Base-by-base conservation (phyloP, 2,329 filamentous ascomycete genomes). In the Ophiostoma piceae region DNA sequence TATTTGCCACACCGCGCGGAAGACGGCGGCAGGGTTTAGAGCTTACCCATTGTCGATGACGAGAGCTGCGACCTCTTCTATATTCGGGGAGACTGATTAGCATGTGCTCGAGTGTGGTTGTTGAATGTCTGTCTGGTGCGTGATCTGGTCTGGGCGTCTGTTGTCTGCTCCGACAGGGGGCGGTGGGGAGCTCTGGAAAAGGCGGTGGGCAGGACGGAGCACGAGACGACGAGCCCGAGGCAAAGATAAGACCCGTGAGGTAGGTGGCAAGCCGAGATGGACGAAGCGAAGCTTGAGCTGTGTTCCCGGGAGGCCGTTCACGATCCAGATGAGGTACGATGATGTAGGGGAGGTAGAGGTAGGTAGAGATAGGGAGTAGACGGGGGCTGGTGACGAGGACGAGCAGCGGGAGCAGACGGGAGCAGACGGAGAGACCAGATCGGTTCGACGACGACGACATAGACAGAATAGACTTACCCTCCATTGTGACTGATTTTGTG, bases 11-110 rank as follows among this genome's bases (percentile, higher is more conserved):
- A 62, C 47, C 57, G 64, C 64, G 35, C 62, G 35, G 62, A 54
- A 65, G 65, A 14, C 54, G 67, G 32, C 51, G 60, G 22, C 35
- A 47, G 22, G 32, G 65, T 57, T 22, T 32, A 14, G 54, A 68
- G 86, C 94, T 92, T 94, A 99, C 95, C 95, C 95, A 98, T 99
- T 99, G 94, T 99, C 95, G 87, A 99, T 98, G 85, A 99, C 95
- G 92, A 99, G 94, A 84, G 95, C 95, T 84, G 95, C 95, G 85
- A 99, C 95, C 92, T 99, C 95, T 89, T 99, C 95, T 98, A 82
- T 84, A 84, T 7, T 29, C 74, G 73, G 73, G 74, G 74, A 80
- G 76, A 57, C 32, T 51, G 35, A 64, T 71, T 67, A 69, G 72
- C 71, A 68, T 70, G 51, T 62, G 37, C 16, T 66, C 39, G 26